A percentile compares a stretch with the other conserved stretches of the same genome.
Evolutionary conservation across 176 grass and related monocot species (phyloP).

Genomic region (Musa itinerans): DNA sequence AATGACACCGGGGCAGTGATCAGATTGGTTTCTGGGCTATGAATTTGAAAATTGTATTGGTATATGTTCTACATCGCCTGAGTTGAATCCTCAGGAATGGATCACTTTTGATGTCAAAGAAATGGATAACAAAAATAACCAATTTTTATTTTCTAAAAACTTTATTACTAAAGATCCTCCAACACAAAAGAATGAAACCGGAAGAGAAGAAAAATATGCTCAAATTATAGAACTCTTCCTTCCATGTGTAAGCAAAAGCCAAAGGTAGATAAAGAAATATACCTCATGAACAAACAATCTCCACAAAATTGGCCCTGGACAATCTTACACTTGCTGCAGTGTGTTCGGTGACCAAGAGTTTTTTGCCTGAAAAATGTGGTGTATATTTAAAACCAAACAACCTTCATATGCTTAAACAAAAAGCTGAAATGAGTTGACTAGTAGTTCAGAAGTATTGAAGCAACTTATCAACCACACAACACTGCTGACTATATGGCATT

Average conservation of each 20-base stretch:
- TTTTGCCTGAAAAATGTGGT: slow-evolving; percentile 52
- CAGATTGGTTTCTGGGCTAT: neutral
- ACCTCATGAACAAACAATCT: slow-evolving; percentile 94
- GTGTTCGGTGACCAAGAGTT: slow-evolving; percentile 73
- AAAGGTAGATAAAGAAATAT: slow-evolving; percentile 1
- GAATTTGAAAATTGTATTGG: neutral
- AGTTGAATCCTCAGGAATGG: neutral
- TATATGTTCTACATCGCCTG: neutral
- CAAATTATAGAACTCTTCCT: neutral
- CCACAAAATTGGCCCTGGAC: slow-evolving; percentile 93
- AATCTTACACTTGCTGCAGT: slow-evolving; percentile 62
- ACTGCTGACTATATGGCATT: neutral
- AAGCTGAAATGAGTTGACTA: neutral
- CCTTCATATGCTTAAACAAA: neutral
- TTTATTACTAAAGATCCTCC: neutral
- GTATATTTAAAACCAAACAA: neutral
- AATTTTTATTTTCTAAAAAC: neutral
- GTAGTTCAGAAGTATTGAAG: neutral
- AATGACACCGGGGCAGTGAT: too few relatives aligned
- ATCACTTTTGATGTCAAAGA: too few relatives aligned
- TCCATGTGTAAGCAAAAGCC: neutral
- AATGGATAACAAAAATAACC: neutral
- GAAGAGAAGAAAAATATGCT: neutral
- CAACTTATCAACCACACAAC: too few relatives aligned
- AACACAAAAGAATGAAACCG: neutral